phyloP scores from a whole-genome alignment of 495 filamentous ascomycete genomes.

The Lasiosphaeriaceae sp. region DNA sequence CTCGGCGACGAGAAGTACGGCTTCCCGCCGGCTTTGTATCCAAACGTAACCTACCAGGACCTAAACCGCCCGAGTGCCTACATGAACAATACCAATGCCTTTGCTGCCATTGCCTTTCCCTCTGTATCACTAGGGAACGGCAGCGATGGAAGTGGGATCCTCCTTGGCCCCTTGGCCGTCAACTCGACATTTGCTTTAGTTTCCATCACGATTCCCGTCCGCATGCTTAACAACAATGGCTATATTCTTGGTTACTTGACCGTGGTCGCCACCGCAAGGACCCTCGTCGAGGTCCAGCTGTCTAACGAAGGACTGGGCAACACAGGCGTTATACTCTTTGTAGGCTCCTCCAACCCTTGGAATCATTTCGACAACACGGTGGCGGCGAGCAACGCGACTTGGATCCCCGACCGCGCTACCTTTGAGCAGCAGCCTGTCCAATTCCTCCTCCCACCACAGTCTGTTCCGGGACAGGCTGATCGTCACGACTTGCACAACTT shows the following conservation, averaged over 20 bases:
- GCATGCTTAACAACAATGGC: slow-evolving; percentile 53
- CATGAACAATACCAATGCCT: slow-evolving; percentile 36
- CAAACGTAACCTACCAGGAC: slow-evolving; percentile 63
- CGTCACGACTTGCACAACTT: slow-evolving; percentile 48
- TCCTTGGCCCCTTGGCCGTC: slow-evolving; percentile 65
- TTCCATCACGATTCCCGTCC: slow-evolving; percentile 73
- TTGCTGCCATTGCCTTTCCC: slow-evolving; percentile 38
- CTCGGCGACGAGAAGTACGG: slow-evolving; percentile 59
- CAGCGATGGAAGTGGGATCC: slow-evolving; percentile 45
- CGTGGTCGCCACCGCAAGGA: slow-evolving; percentile 58
- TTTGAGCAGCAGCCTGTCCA: slow-evolving; percentile 38
- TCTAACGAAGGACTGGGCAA: slow-evolving; percentile 64
- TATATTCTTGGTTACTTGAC: slow-evolving; percentile 75
- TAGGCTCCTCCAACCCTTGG: slow-evolving; percentile 59
- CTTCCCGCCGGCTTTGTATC: slow-evolving; percentile 66
- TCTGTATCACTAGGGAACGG: slow-evolving; percentile 51
- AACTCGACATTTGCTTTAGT: slow-evolving; percentile 70
- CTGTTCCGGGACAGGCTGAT: slow-evolving; percentile 29
- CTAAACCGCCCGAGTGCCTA: slow-evolving; percentile 31
- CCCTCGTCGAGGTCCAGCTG: slow-evolving; percentile 53
- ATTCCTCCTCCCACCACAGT: slow-evolving; percentile 44
- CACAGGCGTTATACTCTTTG: slow-evolving; percentile 62
- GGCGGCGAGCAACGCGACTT: slow-evolving; percentile 34
- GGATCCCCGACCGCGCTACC: slow-evolving; percentile 23
- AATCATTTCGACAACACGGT: slow-evolving; percentile 55